These are phyloP conservation scores for Daldinia grandis DNA, from an alignment of 495 filamentous ascomycete genomes.

Conservation along the genomic window DNA sequence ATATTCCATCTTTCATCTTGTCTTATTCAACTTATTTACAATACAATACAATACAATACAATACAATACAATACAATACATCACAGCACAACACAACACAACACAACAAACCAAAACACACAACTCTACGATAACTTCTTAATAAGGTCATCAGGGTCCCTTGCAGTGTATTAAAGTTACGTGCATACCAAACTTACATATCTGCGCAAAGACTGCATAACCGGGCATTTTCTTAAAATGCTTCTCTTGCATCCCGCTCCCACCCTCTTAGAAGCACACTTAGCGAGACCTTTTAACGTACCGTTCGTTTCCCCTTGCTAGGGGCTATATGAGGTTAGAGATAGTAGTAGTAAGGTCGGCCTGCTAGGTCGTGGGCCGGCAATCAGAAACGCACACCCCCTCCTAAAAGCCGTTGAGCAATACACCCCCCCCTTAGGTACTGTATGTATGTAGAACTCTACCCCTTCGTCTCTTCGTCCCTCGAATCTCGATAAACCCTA, in stretches of 20 bases:
- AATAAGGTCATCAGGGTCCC: conserved; percentile 27
- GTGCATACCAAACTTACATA: conserved; percentile 41
- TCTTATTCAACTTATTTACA: conserved; percentile 15
- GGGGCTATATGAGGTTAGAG: conserved; percentile 39
- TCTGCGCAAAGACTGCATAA: conserved; percentile 38
- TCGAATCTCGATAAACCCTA: conserved; percentile 47
- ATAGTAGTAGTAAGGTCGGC: conserved; percentile 27
- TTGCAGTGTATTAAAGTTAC: conserved; percentile 40
- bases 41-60: no score
- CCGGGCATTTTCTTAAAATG: conserved; percentile 41
- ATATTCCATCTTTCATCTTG: conserved; percentile 5
- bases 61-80: no score
- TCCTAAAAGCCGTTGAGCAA: conserved; percentile 43
- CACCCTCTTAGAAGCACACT: conserved; percentile 20
- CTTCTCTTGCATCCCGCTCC: conserved; percentile 38
- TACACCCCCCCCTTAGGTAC: conserved; percentile 30
- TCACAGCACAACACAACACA: no score
- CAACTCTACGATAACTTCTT: conserved; percentile 9
- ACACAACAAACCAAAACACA: no score
- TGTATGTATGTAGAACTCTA: conserved; percentile 20
- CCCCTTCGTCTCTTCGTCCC: conserved; percentile 38
- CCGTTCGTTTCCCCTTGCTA: conserved; percentile 34
- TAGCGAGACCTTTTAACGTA: conserved; percentile 10
- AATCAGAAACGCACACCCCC: conserved; percentile 46
- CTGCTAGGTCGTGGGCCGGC: conserved; percentile 32